Evolutionary conservation across 768 basidiomycete genomes (phyloP), one percentile per base, ranked within the genome.

Genomic region (Dictyophora rubrovolvata): DNA sequence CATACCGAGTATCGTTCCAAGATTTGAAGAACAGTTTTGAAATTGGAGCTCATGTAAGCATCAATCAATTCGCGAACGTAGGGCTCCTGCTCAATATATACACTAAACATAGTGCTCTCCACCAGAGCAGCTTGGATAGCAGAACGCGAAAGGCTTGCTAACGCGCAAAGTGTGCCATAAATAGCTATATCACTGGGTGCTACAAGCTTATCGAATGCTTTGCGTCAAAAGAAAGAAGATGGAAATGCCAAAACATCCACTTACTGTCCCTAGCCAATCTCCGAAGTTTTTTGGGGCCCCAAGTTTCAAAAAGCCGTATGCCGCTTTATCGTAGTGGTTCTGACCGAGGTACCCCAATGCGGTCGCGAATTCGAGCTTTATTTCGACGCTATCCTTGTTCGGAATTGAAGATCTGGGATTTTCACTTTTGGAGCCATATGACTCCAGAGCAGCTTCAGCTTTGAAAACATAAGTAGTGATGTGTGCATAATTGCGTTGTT

Each of bases 391-490:
- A 61, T 85, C 84, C 42, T 85, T 79, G 59, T 86, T 85, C 14
- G 80, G 72, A 0, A 79, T 76, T 51, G 73, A 73, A 60, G 77
- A 74, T 69, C 81, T 80, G 12, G 59, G 48, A 14, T 17, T 36
- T 20, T 59, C 57, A 20, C 18, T 59, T 64, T 74, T 77, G 50
- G 68, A 34, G 1, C 79, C 50, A 54, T 61, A 71, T 2, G 83
- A 81, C 46, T 95, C 93, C 22, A 96, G 76, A 0, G 91, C 88
- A 0, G 90, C 85, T 61, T 96, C 93, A n/a, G 93, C 92, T 71
- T 96, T 96, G 80, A 87, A 91, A 28, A 96, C 84, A 68, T 96
- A 94, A n/a, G 89, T 93, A 8, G 87, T 79, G 36, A 96, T 79
- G 66, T 93, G 89, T 1, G 87, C 74, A 70, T 93, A 93, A 70